Percentiles rank a stretch among this genome's conserved stretches.
Evolutionary conservation across 2,329 filamentous ascomycete species (phyloP).

Genomic region (Chaetomium olivaceum): DNA sequence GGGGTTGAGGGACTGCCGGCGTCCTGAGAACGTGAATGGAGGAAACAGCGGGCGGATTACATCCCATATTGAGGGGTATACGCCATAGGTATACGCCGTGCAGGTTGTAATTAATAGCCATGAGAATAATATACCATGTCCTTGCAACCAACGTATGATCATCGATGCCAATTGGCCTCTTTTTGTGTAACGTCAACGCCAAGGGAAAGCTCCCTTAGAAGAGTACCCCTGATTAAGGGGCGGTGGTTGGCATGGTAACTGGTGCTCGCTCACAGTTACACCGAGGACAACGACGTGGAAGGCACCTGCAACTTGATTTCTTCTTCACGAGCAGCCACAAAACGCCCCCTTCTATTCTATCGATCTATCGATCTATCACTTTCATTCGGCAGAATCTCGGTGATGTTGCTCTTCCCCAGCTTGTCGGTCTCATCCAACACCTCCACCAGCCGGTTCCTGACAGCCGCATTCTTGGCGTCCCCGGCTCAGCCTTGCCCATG

Average conservation of each 20-base stretch:
- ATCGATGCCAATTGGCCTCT: background rate
- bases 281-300: background rate
- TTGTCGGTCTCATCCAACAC: slow-evolving; percentile 36
- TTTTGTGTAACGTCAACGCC: background rate
- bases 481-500: slow-evolving; percentile 32
- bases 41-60: background rate
- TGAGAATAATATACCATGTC: background rate
- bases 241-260: background rate
- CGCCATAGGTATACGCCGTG: background rate
- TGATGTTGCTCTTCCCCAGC: slow-evolving; percentile 37
- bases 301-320: background rate
- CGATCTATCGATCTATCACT: background rate
- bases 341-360: background rate
- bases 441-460: slow-evolving; percentile 31
- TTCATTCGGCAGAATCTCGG: slow-evolving; percentile 30
- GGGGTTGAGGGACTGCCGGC: background rate
- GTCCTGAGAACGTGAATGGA: background rate
- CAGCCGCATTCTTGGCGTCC: slow-evolving; percentile 21
- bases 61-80: background rate
- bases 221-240: background rate
- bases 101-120: background rate
- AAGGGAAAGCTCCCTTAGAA: background rate
- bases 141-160: background rate
- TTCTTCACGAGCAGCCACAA: background rate
- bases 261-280: background rate